Evolutionary conservation across 257 asterid genomes (phyloP).

Genomic region (Solanum verrucosum): DNA sequence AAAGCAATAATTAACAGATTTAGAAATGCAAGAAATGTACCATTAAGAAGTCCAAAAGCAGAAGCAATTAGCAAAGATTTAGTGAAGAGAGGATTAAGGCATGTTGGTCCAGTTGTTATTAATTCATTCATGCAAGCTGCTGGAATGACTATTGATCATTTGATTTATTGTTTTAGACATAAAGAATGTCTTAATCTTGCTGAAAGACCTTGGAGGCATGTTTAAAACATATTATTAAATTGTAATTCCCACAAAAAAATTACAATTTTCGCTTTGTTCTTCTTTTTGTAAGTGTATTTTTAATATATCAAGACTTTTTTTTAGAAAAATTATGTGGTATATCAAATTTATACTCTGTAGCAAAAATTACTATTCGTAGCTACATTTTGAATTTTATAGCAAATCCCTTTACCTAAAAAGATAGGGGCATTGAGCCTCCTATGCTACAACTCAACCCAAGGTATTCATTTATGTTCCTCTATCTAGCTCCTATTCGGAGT

Average conservation of each 20-base stretch:
- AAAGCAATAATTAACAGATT: slow-evolving; percentile 73
- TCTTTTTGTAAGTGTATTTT: neutral
- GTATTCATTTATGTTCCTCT: no score
- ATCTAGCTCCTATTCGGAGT: no score
- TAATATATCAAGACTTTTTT: neutral
- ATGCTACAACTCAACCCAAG: neutral
- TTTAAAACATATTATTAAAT: slow-evolving; percentile 10
- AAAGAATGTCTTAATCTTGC: slow-evolving; percentile 65
- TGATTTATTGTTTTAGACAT: slow-evolving; percentile 65
- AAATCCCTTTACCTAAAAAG: no score
- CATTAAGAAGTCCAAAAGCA: slow-evolving; percentile 77
- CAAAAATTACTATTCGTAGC: neutral
- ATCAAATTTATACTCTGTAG: no score
- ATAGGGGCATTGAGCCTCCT: neutral
- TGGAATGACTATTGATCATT: slow-evolving; percentile 80
- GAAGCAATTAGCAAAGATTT: slow-evolving; percentile 86
- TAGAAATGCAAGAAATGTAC: slow-evolving; percentile 63
- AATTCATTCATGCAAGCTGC: slow-evolving; percentile 91
- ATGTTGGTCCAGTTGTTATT: slow-evolving; percentile 80
- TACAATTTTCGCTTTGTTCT: neutral
- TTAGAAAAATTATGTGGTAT: neutral
- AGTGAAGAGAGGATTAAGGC: slow-evolving; percentile 65
- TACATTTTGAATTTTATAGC: no score
- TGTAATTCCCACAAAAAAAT: neutral
- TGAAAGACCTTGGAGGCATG: slow-evolving; percentile 94